Conservation (phyloP, 2,329 filamentous ascomycete species). For the Aureobasidium sp. region DNA sequence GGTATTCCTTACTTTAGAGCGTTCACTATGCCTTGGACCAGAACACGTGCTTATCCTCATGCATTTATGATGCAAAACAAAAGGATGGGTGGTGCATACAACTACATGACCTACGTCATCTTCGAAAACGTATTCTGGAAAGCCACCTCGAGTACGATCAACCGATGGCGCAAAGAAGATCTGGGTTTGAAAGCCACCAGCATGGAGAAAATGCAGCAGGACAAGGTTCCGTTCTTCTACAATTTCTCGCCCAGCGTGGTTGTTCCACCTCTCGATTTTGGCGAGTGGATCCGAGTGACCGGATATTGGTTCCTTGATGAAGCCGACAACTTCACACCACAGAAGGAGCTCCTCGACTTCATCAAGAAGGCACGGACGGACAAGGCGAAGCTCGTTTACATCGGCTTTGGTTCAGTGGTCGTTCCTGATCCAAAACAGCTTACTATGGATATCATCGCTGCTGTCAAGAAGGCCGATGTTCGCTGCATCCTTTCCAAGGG, state of each 20-base stretch:
- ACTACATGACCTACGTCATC: conserved; percentile 89
- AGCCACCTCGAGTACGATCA: conserved; percentile 81
- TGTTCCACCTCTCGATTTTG: conserved; percentile 88
- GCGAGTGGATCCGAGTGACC: conserved; percentile 94
- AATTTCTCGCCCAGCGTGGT: conserved; percentile 94
- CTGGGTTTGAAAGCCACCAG: conserved; percentile 72
- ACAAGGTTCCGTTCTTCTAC: conserved; percentile 95
- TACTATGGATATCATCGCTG: conserved; percentile 87
- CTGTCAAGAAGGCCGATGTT: conserved; percentile 82
- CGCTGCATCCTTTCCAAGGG: conserved; percentile 93
- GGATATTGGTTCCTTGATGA: conserved; percentile 98
- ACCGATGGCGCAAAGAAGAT: conserved; percentile 78
- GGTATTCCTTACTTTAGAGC: conserved; percentile 92
- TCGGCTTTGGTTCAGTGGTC: conserved; percentile 94
- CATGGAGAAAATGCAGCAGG: conserved; percentile 84
- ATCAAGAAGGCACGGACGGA: conserved; percentile 76
- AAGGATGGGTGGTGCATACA: conserved; percentile 93
- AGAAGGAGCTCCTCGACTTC: conserved; percentile 66
- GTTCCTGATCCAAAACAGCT: conserved; percentile 82
- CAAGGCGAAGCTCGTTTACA: conserved; percentile 86
- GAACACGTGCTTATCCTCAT: conserved; percentile 90
- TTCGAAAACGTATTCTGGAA: conserved; percentile 98
- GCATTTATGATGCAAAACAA: conserved; percentile 88
- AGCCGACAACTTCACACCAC: conserved; percentile 57
- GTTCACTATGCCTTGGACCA: conserved; percentile 98